These are phyloP conservation scores for Penicillium sp. DNA, from an alignment of 2,329 filamentous ascomycete genomes.

Conservation along the genomic window DNA sequence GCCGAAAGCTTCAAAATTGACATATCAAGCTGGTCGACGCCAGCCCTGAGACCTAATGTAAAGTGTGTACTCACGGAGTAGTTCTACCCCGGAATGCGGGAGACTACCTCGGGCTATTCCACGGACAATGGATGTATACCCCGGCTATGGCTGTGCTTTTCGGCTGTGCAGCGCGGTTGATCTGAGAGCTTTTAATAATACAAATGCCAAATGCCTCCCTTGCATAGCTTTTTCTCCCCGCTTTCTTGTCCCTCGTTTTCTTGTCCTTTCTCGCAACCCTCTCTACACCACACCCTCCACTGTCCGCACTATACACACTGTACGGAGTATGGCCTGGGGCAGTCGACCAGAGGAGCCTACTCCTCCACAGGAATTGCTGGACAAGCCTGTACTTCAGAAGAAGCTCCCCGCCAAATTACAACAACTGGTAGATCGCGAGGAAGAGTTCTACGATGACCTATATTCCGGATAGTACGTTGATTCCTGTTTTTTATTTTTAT, in stretches of 20 bases:
- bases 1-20: background rate
- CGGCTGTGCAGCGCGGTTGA: conserved; percentile 20
- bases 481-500: background rate
- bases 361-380: conserved; percentile 16
- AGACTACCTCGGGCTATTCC: conserved; percentile 27
- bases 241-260: background rate
- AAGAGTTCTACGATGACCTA: conserved; percentile 74
- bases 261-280: background rate
- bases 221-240: conserved; percentile 5
- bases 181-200: conserved; percentile 2
- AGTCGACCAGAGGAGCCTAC: conserved; percentile 24
- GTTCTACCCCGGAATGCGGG: conserved; percentile 6
- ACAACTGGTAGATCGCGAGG: conserved; percentile 62
- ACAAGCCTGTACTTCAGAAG: conserved; percentile 50
- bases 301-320: no score
- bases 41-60: background rate
- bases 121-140: conserved; percentile 16
- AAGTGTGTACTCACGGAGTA: background rate
- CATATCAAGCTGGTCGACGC: background rate
- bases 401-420: conserved; percentile 59
- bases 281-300: background rate
- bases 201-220: conserved; percentile 7
- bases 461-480: conserved; percentile 74
- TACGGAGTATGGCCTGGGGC: conserved; percentile 34
- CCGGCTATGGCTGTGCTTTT: conserved; percentile 22